phyloP scores from a whole-genome alignment of 257 asterid genomes.

The Ajuga chamaepitys region DNA sequence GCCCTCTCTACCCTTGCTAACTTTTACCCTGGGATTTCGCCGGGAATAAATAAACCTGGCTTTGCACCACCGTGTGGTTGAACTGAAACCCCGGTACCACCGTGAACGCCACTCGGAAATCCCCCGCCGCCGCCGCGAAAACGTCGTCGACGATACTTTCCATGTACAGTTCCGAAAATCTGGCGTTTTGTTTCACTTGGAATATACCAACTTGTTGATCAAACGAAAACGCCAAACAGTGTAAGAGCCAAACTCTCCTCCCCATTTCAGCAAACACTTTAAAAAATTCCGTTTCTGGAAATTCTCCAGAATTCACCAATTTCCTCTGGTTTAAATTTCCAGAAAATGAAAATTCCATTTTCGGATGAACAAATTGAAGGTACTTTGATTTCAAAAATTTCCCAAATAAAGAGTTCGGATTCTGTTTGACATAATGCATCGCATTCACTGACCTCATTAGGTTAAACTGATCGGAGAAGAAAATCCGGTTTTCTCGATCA shows the following conservation, averaged over 20 bases:
- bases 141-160: slow-evolving; percentile 64
- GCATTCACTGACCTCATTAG: slow-evolving; percentile 40
- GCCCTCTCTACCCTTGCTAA: too few relatives aligned
- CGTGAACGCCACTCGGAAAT: slow-evolving; percentile 61
- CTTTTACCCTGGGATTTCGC: slow-evolving; percentile 23
- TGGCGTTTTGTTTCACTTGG: slow-evolving; percentile 42
- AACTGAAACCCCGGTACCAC: slow-evolving; percentile 91
- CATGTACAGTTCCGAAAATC: slow-evolving; percentile 81
- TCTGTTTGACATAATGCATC: slow-evolving; percentile 44
- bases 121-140: slow-evolving; percentile 43
- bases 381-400: slow-evolving; percentile 69
- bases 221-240: slow-evolving; percentile 65
- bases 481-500: slow-evolving; percentile 36
- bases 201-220: slow-evolving; percentile 48
- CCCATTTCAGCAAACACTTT: slow-evolving; percentile 86
- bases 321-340: slow-evolving; percentile 84
- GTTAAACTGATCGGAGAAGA: slow-evolving; percentile 56
- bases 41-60: slow-evolving; percentile 74
- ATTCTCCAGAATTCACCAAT: slow-evolving; percentile 63
- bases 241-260: slow-evolving; percentile 72
- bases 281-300: slow-evolving; percentile 80
- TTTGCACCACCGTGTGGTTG: slow-evolving; percentile 71
- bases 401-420: slow-evolving; percentile 49
- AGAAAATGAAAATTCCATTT: slow-evolving; percentile 83
- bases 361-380: slow-evolving; percentile 74